phyloP scores from a whole-genome alignment of 2,329 filamentous ascomycete genomes.

The Penicillium corylophilum region DNA sequence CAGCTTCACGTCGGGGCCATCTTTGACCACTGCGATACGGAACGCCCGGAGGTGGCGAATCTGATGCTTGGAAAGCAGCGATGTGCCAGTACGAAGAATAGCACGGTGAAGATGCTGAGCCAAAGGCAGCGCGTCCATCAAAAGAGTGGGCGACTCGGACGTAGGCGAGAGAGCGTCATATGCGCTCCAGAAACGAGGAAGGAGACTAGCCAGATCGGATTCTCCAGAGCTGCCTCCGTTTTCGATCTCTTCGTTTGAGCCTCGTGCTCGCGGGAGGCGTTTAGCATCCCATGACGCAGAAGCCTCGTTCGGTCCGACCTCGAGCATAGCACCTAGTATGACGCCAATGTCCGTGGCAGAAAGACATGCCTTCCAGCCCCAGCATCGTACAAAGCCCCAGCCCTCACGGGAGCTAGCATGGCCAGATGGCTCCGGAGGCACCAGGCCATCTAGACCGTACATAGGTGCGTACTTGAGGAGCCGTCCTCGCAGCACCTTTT shows the following conservation, averaged over 20 bases:
- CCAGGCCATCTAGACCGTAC: slow-evolving; percentile 91
- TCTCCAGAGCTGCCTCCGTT: slow-evolving; percentile 20
- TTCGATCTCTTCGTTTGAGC: slow-evolving; percentile 18
- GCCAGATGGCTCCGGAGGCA: slow-evolving; percentile 73
- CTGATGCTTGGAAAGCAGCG: slow-evolving; percentile 87
- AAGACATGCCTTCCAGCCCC: slow-evolving; percentile 95
- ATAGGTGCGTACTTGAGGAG: slow-evolving; percentile 87
- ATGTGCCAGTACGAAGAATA: slow-evolving; percentile 88
- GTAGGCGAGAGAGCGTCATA: slow-evolving; percentile 56
- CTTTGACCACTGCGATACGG: slow-evolving; percentile 92
- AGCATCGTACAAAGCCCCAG: slow-evolving; percentile 95
- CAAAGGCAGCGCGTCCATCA: slow-evolving; percentile 74
- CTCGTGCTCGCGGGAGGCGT: slow-evolving; percentile 24
- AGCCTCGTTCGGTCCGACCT: slow-evolving; percentile 64
- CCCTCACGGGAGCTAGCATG: slow-evolving; percentile 76
- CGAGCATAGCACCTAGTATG: slow-evolving; percentile 84
- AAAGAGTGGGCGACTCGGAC: slow-evolving; percentile 47
- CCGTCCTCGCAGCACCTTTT: slow-evolving; percentile 79
- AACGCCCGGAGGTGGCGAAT: slow-evolving; percentile 91
- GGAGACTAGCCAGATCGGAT: slow-evolving; percentile 33
- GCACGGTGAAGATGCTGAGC: slow-evolving; percentile 89
- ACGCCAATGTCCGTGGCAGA: slow-evolving; percentile 94
- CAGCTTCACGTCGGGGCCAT: slow-evolving; percentile 84
- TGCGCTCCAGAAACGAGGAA: slow-evolving; percentile 57
- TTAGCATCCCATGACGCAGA: slow-evolving; percentile 35